Conservation (phyloP, 768 basidiomycete species). For the Tricholoma saponaceum region DNA sequence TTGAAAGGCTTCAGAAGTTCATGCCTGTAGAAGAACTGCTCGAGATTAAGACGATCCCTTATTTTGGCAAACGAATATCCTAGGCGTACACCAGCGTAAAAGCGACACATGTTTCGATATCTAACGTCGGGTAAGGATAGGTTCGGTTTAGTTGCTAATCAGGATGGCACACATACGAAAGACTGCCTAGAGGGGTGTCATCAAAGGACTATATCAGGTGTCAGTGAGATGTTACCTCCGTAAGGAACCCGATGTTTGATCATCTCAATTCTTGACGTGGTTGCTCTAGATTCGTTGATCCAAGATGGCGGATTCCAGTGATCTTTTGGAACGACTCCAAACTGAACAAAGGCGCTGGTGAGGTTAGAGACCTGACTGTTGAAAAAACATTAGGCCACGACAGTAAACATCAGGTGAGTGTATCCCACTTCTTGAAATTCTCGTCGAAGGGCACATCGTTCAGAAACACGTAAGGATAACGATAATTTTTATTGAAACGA, state of each 20-base stretch:
- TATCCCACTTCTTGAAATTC: conserved; percentile 70
- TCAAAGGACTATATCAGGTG: neutral
- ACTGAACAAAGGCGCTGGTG: conserved; percentile 32
- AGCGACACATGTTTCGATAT: conserved; percentile 77
- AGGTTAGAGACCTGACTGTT: conserved; percentile 21
- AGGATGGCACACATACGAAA: conserved; percentile 22
- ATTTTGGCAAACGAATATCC: conserved; percentile 25
- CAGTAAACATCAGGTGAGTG: neutral
- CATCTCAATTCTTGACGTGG: conserved; percentile 57
- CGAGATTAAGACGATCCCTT: no score
- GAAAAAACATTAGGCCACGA: neutral
- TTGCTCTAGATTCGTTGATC: conserved; percentile 71
- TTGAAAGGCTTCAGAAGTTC: conserved; percentile 70
- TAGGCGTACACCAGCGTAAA: conserved; percentile 58
- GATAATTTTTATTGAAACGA: conserved; percentile 71
- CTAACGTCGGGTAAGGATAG: no score
- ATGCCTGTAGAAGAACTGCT: conserved; percentile 90
- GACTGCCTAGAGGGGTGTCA: conserved; percentile 19
- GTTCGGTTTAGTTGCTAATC: neutral
- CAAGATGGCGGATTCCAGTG: conserved; percentile 77
- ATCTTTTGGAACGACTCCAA: conserved; percentile 62
- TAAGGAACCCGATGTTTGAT: conserved; percentile 40
- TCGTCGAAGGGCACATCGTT: conserved; percentile 83
- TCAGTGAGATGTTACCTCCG: conserved; percentile 27
- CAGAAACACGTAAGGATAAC: conserved; percentile 86